Base-by-base conservation (phyloP, 441 rosid genomes). In the Corymbia calophylla region DNA sequence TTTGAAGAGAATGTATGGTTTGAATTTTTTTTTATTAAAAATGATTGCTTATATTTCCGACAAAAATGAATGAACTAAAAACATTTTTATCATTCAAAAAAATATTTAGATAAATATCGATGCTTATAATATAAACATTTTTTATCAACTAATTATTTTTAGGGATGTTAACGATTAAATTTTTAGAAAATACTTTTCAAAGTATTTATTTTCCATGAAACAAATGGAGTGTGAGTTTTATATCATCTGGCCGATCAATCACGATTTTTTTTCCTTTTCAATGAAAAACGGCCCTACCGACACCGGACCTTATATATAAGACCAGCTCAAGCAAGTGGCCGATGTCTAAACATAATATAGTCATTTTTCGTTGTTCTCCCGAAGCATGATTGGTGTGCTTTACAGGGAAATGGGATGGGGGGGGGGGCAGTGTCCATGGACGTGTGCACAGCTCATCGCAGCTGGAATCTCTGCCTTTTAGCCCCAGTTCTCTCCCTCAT, bases 1-100 rank as follows among this genome's bases (percentile, higher is more conserved):
- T 58, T 58, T 0, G 62, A 9, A 5, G 19, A 58, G 9, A 58
- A 56, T 56, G 62, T 23, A 56, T 23, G 9, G 4, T 56, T 56
- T 23, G 16, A 56, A 55, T 9, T 1, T 0, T 8, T 1, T 9
- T 23, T 56, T 55, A 3, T 1, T 3, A 8, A 56, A 56, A 56
- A 56, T 23, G 13, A 56, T 56, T 3, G 0, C 6, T 58, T 0
- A 1, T 23, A 25, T 58, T 58, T 23, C 29, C 25, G 23, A 58
- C 0, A 2, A 23, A 58, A 56, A 9, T 27, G n/a, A 58, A 58
- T 0, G 14, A 25, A 58, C 2, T 2, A 25, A 9, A 23, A 56
- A 23, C 23, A 56, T 56, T 2, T 9, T 56, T 39, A 39, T 39
- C 44, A 39, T 39, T 5, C 44, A 39, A 4, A 39, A 39, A 39